phyloP scores from a whole-genome alignment of 345 rosid genomes.

The Rubroshorea leprosula region DNA sequence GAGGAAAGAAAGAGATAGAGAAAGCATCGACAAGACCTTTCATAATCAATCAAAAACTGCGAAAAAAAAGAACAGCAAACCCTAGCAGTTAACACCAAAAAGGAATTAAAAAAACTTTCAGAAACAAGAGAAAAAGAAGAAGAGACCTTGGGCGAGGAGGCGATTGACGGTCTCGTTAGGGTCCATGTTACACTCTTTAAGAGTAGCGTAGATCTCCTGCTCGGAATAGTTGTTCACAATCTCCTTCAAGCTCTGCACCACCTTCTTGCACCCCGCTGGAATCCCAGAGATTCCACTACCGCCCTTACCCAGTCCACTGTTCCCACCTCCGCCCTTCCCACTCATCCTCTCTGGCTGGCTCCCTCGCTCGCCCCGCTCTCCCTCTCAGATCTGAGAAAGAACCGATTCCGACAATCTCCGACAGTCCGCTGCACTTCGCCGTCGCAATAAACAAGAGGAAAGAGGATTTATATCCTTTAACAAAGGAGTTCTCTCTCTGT shows the following conservation, averaged over 20 bases:
- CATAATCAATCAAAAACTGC: background rate
- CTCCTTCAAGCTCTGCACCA: slow-evolving; percentile 91
- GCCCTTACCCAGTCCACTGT: slow-evolving; percentile 34
- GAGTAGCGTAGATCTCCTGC: slow-evolving; percentile 90
- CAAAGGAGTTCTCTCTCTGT: background rate
- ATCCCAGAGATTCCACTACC: slow-evolving; percentile 57
- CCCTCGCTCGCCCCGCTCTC: background rate
- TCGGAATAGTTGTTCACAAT: slow-evolving; percentile 93
- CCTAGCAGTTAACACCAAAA: background rate
- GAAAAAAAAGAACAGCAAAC: background rate
- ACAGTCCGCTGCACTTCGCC: background rate
- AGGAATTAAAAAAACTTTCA: background rate
- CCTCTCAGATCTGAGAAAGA: slow-evolving; percentile 11
- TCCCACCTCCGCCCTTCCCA: slow-evolving; percentile 53
- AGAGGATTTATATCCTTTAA: background rate
- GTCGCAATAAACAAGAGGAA: background rate
- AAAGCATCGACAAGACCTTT: background rate
- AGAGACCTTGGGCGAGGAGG: slow-evolving; percentile 82
- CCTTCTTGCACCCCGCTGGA: slow-evolving; percentile 72
- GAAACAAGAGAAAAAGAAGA: background rate
- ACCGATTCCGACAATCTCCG: background rate
- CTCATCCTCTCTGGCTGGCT: slow-evolving; percentile 33
- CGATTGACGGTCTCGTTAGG: slow-evolving; percentile 97
- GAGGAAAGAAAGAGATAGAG: background rate
- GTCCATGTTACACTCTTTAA: slow-evolving; percentile 97